Conservation (phyloP, 2,329 filamentous ascomycete genomes). For the Trichoderma brevicompactum region DNA sequence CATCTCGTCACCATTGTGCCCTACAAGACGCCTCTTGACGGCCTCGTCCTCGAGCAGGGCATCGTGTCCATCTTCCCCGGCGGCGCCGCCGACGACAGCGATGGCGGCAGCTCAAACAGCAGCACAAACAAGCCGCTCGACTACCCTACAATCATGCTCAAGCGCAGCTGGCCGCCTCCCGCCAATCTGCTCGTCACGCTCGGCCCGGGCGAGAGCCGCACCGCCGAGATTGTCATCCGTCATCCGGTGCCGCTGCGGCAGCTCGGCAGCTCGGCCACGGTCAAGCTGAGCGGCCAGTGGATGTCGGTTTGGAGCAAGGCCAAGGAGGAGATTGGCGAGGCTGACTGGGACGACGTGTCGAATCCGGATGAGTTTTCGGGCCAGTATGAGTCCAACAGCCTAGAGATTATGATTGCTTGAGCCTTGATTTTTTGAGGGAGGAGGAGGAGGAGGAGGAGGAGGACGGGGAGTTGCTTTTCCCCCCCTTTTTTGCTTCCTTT, state of each 20-base stretch:
- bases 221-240: slow-evolving; percentile 41
- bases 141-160: slow-evolving; percentile 40
- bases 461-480: background rate
- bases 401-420: slow-evolving; percentile 28
- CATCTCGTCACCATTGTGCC: slow-evolving; percentile 43
- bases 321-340: slow-evolving; percentile 32
- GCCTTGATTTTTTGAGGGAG: background rate
- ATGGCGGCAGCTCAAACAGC: background rate
- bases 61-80: slow-evolving; percentile 41
- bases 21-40: slow-evolving; percentile 48
- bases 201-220: slow-evolving; percentile 41
- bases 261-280: slow-evolving; percentile 39
- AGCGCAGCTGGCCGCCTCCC: slow-evolving; percentile 44
- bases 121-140: slow-evolving; percentile 36
- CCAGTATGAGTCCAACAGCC: slow-evolving; percentile 26
- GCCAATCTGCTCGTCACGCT: slow-evolving; percentile 43
- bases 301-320: slow-evolving; percentile 42
- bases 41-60: slow-evolving; percentile 43
- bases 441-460: no score
- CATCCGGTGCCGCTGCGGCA: slow-evolving; percentile 42
- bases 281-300: slow-evolving; percentile 44
- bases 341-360: slow-evolving; percentile 26
- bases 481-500: background rate
- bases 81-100: slow-evolving; percentile 5
- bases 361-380: slow-evolving; percentile 26